These are phyloP conservation scores for Fusarium miscanthi DNA, from an alignment of 2,329 filamentous ascomycete species.

Conservation along the genomic window DNA sequence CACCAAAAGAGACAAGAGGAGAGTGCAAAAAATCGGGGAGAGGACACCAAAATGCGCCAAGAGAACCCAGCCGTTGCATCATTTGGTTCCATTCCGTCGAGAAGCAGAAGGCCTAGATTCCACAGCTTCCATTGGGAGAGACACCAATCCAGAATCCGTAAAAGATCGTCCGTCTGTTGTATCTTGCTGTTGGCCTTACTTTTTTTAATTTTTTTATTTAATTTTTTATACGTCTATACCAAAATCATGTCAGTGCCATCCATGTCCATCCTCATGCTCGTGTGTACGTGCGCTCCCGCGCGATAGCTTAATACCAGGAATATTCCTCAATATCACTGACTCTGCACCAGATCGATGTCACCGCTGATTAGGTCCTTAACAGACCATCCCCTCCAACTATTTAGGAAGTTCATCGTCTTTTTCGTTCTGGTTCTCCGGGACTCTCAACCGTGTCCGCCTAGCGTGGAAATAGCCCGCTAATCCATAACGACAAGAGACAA, in stretches of 20 bases:
- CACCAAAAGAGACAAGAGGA: constrained; percentile 27
- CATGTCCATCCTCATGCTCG: constrained; percentile 23
- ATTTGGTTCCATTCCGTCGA: constrained; percentile 35
- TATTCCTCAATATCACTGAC: not conserved
- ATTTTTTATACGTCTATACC: no score
- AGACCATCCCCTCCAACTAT: constrained; percentile 2
- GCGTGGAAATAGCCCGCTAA: constrained; percentile 28
- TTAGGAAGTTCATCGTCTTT: constrained; percentile 19
- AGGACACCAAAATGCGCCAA: not conserved
- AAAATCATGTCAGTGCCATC: constrained; percentile 39
- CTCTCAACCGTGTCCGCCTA: constrained; percentile 35
- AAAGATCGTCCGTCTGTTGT: constrained; percentile 22
- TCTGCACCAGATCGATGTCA: constrained; percentile 20
- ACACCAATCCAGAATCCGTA: constrained; percentile 25
- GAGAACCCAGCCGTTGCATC: constrained; percentile 37
- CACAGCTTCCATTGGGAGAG: constrained; percentile 38
- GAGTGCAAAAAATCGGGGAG: constrained; percentile 26
- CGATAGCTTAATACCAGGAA: constrained; percentile 29
- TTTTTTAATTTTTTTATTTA: no score
- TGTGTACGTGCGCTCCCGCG: constrained; percentile 11
- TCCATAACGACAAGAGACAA: not conserved
- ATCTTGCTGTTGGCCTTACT: not conserved
- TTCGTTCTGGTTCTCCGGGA: constrained; percentile 27
- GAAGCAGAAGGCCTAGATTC: constrained; percentile 33
- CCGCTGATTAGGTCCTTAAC: constrained; percentile 19